Conservation (phyloP, 768 basidiomycete species). For the Leccinum rimulosum region DNA sequence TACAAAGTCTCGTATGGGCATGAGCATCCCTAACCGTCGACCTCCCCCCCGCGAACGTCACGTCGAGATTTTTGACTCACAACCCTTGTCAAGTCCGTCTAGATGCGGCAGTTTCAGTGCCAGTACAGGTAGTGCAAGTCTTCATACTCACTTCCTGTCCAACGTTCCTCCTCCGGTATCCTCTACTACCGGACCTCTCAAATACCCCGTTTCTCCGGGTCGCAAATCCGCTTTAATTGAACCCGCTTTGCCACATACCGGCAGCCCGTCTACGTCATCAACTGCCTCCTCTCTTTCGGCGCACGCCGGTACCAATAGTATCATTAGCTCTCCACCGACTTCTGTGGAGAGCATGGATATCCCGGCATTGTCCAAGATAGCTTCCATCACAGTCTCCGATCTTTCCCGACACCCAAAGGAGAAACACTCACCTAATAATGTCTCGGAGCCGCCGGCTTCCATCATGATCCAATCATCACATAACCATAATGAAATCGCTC, state of each 20-base stretch:
- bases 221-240: constrained; percentile 3
- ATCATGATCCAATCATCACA: constrained; percentile 27
- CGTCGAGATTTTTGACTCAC: constrained; percentile 82
- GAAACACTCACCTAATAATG: not conserved
- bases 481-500: constrained; percentile 14
- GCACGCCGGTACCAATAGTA: constrained; percentile 25
- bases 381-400: constrained; percentile 23
- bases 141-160: constrained; percentile 20
- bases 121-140: constrained; percentile 23
- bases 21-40: constrained; percentile 57
- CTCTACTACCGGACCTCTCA: constrained; percentile 27
- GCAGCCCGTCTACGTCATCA: constrained; percentile 31
- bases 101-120: constrained; percentile 30
- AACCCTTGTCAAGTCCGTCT: constrained; percentile 63
- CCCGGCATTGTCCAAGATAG: constrained; percentile 37
- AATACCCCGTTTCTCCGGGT: constrained; percentile 4
- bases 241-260: constrained; percentile 31
- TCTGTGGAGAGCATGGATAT: constrained; percentile 39
- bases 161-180: constrained; percentile 6
- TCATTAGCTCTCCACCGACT: constrained; percentile 57
- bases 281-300: constrained; percentile 50
- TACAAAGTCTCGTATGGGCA: constrained; percentile 58
- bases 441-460: constrained; percentile 14
- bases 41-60: constrained; percentile 50
- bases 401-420: constrained; percentile 1